A percentile compares a stretch with the other conserved stretches of the same genome.
These are phyloP conservation scores for Acacia confusa DNA, from an alignment of 306 rosid genomes.

Conservation along the genomic window DNA sequence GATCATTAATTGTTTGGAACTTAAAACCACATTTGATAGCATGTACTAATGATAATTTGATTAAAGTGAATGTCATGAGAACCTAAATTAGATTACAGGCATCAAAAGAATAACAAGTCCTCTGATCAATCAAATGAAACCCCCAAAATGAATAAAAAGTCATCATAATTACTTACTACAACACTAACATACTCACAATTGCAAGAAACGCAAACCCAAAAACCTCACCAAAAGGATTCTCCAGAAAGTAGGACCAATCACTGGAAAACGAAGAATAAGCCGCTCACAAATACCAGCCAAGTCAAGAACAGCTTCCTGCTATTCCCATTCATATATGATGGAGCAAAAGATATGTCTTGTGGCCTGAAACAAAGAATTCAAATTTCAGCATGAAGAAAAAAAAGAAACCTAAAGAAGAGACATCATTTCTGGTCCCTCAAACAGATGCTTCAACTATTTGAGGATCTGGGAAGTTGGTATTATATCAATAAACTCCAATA, in stretches of 20 bases:
- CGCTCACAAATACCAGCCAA: slow-evolving; percentile 40
- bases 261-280: slow-evolving; percentile 40
- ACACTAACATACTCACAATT: slow-evolving; percentile 53
- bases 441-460: neutral
- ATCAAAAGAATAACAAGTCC: slow-evolving; percentile 65
- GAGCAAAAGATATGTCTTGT: slow-evolving; percentile 48
- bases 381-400: neutral
- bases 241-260: slow-evolving; percentile 25
- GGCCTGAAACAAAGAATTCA: slow-evolving; percentile 57
- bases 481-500: neutral
- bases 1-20: neutral
- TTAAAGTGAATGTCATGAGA: slow-evolving; percentile 38
- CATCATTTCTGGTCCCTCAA: neutral
- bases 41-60: slow-evolving; percentile 39
- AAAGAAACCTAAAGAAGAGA: neutral
- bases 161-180: slow-evolving; percentile 44
- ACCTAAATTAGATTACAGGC: slow-evolving; percentile 43
- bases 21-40: slow-evolving; percentile 28
- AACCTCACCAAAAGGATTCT: slow-evolving; percentile 34
- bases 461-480: neutral
- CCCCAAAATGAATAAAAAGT: slow-evolving; percentile 46
- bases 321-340: slow-evolving; percentile 38
- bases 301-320: slow-evolving; percentile 45
- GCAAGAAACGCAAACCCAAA: slow-evolving; percentile 49
- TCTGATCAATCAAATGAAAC: slow-evolving; percentile 42